Evolutionary conservation across 495 filamentous ascomycete species (phyloP).

Genomic region (Penicillium flavigenum): DNA sequence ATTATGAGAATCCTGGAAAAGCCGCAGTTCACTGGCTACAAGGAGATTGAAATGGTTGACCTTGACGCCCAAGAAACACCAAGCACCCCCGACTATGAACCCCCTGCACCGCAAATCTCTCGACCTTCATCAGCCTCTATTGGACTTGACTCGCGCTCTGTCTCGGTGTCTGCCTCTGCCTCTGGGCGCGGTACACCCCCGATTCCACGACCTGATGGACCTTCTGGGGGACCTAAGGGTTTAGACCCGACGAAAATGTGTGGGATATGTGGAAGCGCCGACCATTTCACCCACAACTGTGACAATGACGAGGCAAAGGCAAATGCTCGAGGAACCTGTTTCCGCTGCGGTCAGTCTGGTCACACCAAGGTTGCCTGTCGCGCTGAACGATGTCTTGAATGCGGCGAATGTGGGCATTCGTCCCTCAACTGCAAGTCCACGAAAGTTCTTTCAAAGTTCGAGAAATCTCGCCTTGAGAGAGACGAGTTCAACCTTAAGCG

Average conservation of each 20-base stretch:
- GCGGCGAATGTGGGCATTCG: slow-evolving; percentile 48
- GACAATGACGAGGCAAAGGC: slow-evolving; percentile 46
- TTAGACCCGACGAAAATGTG: slow-evolving; percentile 46
- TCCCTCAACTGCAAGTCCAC: slow-evolving; percentile 34
- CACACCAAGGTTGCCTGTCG: slow-evolving; percentile 42
- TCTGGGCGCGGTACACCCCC: slow-evolving; percentile 31
- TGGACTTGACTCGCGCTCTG: slow-evolving; percentile 27
- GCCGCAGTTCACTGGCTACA: slow-evolving; percentile 49
- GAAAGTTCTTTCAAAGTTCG: slow-evolving; percentile 35
- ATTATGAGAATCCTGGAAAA: slow-evolving; percentile 49
- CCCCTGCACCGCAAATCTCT: slow-evolving; percentile 23
- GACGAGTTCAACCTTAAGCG: slow-evolving; percentile 37
- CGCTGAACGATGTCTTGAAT: slow-evolving; percentile 45
- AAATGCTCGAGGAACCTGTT: slow-evolving; percentile 39
- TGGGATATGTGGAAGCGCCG: slow-evolving; percentile 47
- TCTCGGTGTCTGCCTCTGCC: slow-evolving; percentile 29
- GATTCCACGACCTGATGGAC: slow-evolving; percentile 29
- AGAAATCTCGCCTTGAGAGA: slow-evolving; percentile 31
- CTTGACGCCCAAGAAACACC: slow-evolving; percentile 19
- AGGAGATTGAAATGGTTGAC: slow-evolving; percentile 51
- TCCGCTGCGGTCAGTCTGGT: slow-evolving; percentile 43
- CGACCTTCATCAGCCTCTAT: slow-evolving; percentile 28
- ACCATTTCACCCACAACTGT: slow-evolving; percentile 49
- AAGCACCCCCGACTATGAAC: slow-evolving; percentile 13
- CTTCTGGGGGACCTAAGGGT: slow-evolving; percentile 48